phyloP scores from a whole-genome alignment of 2,329 filamentous ascomycete genomes.

The Chrysoporthe cubensis region DNA sequence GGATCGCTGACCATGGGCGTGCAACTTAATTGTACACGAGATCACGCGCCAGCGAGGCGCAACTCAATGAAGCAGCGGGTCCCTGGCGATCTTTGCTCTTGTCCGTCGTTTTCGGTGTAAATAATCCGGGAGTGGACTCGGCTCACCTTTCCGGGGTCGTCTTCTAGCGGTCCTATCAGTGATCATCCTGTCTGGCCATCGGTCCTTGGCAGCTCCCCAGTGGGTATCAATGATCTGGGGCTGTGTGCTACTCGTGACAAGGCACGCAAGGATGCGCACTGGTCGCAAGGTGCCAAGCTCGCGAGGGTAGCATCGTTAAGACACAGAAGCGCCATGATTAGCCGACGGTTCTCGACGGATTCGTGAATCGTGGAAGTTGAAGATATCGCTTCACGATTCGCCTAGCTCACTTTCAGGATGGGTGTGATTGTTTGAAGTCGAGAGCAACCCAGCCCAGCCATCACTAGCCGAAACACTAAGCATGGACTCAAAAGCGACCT shows the following conservation, averaged over 20 bases:
- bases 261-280: neutral
- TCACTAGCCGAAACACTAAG: constrained; percentile 30
- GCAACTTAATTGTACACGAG: neutral
- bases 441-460: constrained; percentile 39
- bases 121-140: neutral
- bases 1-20: neutral
- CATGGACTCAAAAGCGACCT: constrained; percentile 38
- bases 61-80: neutral
- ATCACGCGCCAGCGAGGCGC: neutral
- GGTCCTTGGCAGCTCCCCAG: neutral
- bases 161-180: constrained; percentile 14
- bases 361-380: neutral
- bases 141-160: neutral
- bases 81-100: neutral
- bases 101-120: neutral
- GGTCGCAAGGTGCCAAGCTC: constrained; percentile 13
- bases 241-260: no score
- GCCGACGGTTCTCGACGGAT: neutral
- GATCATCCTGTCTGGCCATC: neutral
- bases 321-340: neutral
- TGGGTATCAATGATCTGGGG: no score
- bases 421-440: constrained; percentile 46
- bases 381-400: constrained; percentile 17
- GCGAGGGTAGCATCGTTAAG: constrained; percentile 8
- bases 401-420: constrained; percentile 42